phyloP scores from a whole-genome alignment of 352 stramenopile genomes.

The Globisporangium perplexum region DNA sequence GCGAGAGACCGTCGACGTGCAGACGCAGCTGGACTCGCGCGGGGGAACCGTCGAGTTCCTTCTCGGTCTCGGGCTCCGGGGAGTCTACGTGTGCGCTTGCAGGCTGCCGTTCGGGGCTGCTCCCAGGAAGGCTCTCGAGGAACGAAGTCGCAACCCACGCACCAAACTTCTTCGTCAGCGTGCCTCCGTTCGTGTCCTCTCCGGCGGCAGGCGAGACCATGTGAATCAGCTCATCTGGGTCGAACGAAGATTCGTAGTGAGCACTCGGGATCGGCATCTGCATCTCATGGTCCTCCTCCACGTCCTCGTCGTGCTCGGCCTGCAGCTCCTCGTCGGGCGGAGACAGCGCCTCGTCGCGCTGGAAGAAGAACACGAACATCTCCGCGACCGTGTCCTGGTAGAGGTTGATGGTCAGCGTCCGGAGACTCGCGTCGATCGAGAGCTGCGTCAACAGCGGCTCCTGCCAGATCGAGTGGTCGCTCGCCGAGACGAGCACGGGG shows the following conservation, averaged over 20 bases:
- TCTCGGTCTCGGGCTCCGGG: constrained; percentile 4
- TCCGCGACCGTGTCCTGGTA: constrained; percentile 74
- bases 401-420: constrained; percentile 66
- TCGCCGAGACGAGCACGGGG: constrained; percentile 20
- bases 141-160: constrained; percentile 56
- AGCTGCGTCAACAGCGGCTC: constrained; percentile 60
- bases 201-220: constrained; percentile 10
- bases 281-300: not conserved
- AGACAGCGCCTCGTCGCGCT: constrained; percentile 17
- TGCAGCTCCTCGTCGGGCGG: not conserved
- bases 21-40: constrained; percentile 72
- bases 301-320: not conserved
- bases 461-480: constrained; percentile 61
- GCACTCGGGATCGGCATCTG: not conserved
- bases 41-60: constrained; percentile 20
- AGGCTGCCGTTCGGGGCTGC: constrained; percentile 3
- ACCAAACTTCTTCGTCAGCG: constrained; percentile 45
- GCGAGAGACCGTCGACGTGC: constrained; percentile 56
- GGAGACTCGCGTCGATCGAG: constrained; percentile 65
- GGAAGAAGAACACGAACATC: constrained; percentile 77
- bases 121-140: constrained; percentile 30
- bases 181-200: constrained; percentile 20
- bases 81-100: constrained; percentile 17
- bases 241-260: constrained; percentile 1
- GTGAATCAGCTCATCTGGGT: constrained; percentile 6